Percentiles rank a stretch among this genome's conserved stretches.
Conservation (phyloP, 169 alveolate genomes). For the Cardiosporidium cionae region DNA sequence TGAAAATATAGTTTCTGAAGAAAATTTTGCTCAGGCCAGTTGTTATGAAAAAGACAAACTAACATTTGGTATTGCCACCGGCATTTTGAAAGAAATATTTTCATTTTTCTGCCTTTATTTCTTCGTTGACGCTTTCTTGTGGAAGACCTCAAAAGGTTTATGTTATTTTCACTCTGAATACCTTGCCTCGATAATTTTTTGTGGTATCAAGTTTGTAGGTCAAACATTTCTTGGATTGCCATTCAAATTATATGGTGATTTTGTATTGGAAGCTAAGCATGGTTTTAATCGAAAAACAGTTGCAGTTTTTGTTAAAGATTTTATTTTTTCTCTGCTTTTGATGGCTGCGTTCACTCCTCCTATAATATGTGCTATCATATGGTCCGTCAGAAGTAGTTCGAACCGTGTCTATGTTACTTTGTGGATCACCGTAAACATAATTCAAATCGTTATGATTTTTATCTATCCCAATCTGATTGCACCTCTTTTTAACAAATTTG, state of each 20-base stretch:
- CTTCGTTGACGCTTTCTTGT: slow-evolving; percentile 20
- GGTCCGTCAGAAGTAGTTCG: slow-evolving; percentile 80
- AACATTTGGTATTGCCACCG: slow-evolving; percentile 19
- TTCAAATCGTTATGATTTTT: slow-evolving; percentile 54
- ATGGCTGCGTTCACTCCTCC: slow-evolving; percentile 55
- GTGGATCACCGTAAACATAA: background rate
- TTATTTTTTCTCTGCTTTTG: slow-evolving; percentile 50
- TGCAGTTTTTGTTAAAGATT: slow-evolving; percentile 60
- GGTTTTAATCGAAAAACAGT: slow-evolving; percentile 76
- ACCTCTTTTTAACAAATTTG: slow-evolving; percentile 85
- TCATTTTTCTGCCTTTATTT: slow-evolving; percentile 11
- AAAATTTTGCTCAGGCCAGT: slow-evolving; percentile 7
- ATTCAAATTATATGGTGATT: slow-evolving; percentile 55
- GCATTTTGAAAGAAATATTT: slow-evolving; percentile 2
- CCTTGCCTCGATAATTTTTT: slow-evolving; percentile 7
- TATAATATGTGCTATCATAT: slow-evolving; percentile 52
- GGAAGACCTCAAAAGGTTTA: slow-evolving; percentile 18
- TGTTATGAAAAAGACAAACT: slow-evolving; percentile 37
- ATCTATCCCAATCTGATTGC: slow-evolving; percentile 79
- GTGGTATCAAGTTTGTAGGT: slow-evolving; percentile 5
- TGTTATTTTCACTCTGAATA: slow-evolving; percentile 1
- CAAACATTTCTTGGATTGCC: slow-evolving; percentile 5
- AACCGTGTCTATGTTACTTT: slow-evolving; percentile 74
- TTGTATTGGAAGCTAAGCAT: slow-evolving; percentile 75
- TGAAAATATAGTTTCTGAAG: slow-evolving; percentile 4